Evolutionary conservation across 306 rosid species (phyloP).

Genomic region (Vachellia collinsii): DNA sequence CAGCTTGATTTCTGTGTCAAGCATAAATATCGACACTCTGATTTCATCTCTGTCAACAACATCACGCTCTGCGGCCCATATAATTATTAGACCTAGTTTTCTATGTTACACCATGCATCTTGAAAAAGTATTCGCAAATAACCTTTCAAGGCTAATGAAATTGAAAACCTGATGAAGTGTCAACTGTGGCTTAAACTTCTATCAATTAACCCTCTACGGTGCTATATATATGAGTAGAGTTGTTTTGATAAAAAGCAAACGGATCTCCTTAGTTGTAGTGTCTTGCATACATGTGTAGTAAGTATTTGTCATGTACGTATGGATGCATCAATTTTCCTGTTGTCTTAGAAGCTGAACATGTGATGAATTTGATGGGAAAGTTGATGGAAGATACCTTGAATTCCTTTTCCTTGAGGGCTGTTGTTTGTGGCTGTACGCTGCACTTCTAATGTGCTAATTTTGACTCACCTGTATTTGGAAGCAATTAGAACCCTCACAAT

Average conservation of each 20-base stretch:
- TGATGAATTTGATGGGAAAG: not conserved
- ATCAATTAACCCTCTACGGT: not conserved
- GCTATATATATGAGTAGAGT: not conserved
- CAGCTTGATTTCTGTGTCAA: not conserved
- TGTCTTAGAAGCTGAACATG: not conserved
- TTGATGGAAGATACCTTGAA: not conserved
- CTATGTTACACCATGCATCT: not conserved
- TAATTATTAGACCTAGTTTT: not conserved
- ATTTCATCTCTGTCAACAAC: not conserved
- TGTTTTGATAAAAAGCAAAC: not conserved
- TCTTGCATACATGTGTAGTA: not conserved
- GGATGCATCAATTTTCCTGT: not conserved
- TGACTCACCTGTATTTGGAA: not conserved
- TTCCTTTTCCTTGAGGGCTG: not conserved
- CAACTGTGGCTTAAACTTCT: not conserved
- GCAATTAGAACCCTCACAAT: not conserved
- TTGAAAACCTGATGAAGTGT: not conserved
- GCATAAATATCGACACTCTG: not conserved
- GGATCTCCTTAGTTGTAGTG: not conserved
- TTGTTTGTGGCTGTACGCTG: slow-evolving; percentile 3
- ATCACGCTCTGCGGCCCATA: slow-evolving; percentile 4
- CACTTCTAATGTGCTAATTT: not conserved
- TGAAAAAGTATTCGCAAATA: no score
- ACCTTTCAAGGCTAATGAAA: not conserved
- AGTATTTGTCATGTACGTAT: not conserved